Evolutionary conservation across 148 eudicot genomes (phyloP), one percentile per base, ranked within the genome.

Genomic region (Cornus kousa): DNA sequence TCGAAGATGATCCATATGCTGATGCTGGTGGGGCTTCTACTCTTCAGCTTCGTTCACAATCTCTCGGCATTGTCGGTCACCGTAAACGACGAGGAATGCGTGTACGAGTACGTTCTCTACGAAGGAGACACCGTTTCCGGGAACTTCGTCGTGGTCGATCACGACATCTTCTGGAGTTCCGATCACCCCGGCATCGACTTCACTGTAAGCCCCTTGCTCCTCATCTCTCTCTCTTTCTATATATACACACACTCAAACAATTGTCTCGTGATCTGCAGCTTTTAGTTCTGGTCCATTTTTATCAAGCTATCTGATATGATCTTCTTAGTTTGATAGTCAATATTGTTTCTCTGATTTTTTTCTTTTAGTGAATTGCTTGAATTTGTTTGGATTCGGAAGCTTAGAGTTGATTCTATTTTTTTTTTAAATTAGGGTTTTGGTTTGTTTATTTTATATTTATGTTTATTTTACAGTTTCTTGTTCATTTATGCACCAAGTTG

Each of bases 151-250:
- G 98, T 95, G 37, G 97, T 93, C 35, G 97, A 93, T 84, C 98
- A 95, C 75, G 97, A 93, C 40, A 87, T 95, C 75, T 93, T 93
- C 87, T 95, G 98, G 97, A 83, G 87, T 79, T 90, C 94, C 37
- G 97, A 93, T 82, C 98, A 95, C 31, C 98, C 98, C 16, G 98
- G 98, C 77, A 93, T 95, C 74, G 98, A 95, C 65, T 90, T 95
- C 76, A 88, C 87, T 2, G 98, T 95, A 87, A 77, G 55, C 40
- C 31, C 67, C n/a, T 74, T 70, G 35, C 57, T 74, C 67, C 33
- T 76, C 48, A 43, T 43, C 48, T 10, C n/a, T 39, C 9, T 62
- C 14, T 23, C 12, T 62, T 12, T 24, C 0, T 53, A 6, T 28
- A 11, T 55, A 11, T 12, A 55, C 16, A 55, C 1, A 9, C 19